phyloP scores from a whole-genome alignment of 1,284 basidiomycete species.

The Calocybe gambosa region DNA sequence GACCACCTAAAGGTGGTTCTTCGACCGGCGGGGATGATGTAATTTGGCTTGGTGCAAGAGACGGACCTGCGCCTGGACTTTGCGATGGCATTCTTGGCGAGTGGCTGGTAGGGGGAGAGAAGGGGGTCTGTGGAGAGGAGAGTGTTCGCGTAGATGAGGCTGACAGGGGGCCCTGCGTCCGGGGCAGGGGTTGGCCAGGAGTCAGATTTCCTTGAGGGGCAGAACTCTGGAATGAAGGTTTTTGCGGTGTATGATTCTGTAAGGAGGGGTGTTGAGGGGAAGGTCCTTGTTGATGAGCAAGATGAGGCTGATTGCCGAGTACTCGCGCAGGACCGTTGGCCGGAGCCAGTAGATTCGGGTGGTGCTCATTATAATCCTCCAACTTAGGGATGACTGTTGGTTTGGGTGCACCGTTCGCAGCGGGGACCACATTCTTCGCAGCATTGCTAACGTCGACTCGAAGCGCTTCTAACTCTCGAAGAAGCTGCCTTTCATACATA shows the following conservation, averaged over 20 bases:
- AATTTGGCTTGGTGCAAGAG: slow-evolving; percentile 20
- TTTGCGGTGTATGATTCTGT: slow-evolving; percentile 20
- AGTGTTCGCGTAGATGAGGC: slow-evolving; percentile 25
- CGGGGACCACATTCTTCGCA: slow-evolving; percentile 49
- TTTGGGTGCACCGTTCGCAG: slow-evolving; percentile 45
- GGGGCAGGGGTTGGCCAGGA: slow-evolving; percentile 21
- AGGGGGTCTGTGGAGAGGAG: slow-evolving; percentile 14
- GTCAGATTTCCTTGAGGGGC: slow-evolving; percentile 21
- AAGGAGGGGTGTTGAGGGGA: slow-evolving; percentile 21
- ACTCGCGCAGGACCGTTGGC: slow-evolving; percentile 26
- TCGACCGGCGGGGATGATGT: slow-evolving; percentile 22
- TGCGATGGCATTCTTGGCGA: slow-evolving; percentile 30
- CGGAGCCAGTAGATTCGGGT: slow-evolving; percentile 26
- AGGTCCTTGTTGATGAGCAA: slow-evolving; percentile 22
- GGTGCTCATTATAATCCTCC: slow-evolving; percentile 49
- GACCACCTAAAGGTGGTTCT: slow-evolving; percentile 55
- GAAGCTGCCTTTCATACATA: slow-evolving; percentile 83
- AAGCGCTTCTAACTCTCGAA: slow-evolving; percentile 85
- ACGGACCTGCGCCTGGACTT: slow-evolving; percentile 47
- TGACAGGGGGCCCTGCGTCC: slow-evolving; percentile 23
- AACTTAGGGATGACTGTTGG: slow-evolving; percentile 57
- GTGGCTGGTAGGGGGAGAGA: slow-evolving; percentile 20
- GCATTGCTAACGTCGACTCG: slow-evolving; percentile 67
- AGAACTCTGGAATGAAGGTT: slow-evolving; percentile 16
- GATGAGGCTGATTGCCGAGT: slow-evolving; percentile 27